Conservation (phyloP, 2,329 filamentous ascomycete genomes). For the Ophiostoma himal-ulmi region DNA sequence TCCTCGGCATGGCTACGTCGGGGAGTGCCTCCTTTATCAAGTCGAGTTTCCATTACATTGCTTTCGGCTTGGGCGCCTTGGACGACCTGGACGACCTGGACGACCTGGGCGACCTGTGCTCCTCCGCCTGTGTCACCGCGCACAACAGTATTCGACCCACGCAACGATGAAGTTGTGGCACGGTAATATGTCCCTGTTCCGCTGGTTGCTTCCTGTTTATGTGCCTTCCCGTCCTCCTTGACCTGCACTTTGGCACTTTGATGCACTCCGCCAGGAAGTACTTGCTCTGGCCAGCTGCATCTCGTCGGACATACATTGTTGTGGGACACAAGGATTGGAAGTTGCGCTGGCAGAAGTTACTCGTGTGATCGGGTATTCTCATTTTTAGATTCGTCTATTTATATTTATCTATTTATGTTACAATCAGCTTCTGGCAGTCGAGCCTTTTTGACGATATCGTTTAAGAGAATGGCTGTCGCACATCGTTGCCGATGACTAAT, state of each 20-base stretch:
- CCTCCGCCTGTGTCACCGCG: conserved; percentile 1
- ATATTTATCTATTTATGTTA: not conserved
- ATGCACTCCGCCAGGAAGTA: not conserved
- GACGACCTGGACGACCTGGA: not conserved
- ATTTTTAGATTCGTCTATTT: not conserved
- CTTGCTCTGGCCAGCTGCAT: not conserved
- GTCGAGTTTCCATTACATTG: not conserved
- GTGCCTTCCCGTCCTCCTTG: not conserved
- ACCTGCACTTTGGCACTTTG: not conserved
- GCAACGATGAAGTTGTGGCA: not conserved
- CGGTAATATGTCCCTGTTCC: not conserved
- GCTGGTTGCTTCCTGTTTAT: not conserved
- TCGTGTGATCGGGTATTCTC: not conserved
- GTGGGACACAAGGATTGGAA: not conserved
- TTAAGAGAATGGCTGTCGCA: not conserved
- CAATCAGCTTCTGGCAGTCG: not conserved
- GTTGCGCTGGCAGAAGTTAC: not conserved
- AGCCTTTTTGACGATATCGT: not conserved
- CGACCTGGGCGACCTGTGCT: not conserved
- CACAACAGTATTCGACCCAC: conserved; percentile 14
- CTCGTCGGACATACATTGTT: not conserved
- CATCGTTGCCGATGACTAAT: not conserved
- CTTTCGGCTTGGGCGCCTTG: not conserved
- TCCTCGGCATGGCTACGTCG: not conserved
- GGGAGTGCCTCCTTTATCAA: not conserved